Conservation (phyloP, 2,329 filamentous ascomycete genomes). For the Aspergillus sp. region DNA sequence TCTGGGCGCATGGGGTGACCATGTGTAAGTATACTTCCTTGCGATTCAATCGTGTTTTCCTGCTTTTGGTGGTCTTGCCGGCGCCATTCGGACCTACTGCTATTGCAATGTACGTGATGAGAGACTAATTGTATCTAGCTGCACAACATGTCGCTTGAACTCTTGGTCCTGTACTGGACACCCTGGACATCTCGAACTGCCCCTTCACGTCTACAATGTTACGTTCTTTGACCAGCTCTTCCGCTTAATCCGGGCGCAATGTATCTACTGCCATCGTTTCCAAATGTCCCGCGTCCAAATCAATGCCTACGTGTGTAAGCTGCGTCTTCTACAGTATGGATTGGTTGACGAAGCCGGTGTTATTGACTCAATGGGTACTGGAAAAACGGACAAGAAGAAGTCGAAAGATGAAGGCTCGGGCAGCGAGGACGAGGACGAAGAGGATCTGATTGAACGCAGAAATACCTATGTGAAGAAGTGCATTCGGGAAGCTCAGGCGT, state of each 20-base stretch:
- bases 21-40: constrained; percentile 53
- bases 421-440: constrained; percentile 53
- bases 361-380: constrained; percentile 46
- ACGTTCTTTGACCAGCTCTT: constrained; percentile 91
- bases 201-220: constrained; percentile 91
- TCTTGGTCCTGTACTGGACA: constrained; percentile 82
- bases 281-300: constrained; percentile 70
- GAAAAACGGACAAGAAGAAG: constrained; percentile 41
- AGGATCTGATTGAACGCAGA: constrained; percentile 48
- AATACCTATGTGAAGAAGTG: constrained; percentile 65
- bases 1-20: constrained; percentile 81
- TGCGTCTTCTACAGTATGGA: constrained; percentile 78
- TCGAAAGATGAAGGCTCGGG: constrained; percentile 53
- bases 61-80: neutral
- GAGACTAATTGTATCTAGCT: constrained; percentile 48
- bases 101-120: neutral
- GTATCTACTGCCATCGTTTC: constrained; percentile 82
- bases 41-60: constrained; percentile 2
- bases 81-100: neutral
- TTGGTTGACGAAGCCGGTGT: constrained; percentile 62
- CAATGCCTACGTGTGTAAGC: constrained; percentile 73
- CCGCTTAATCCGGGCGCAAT: constrained; percentile 77
- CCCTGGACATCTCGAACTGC: constrained; percentile 89
- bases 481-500: constrained; percentile 55
- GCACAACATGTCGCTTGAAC: constrained; percentile 83